phyloP scores from a whole-genome alignment of 2,329 filamentous ascomycete species.

The Xylaria multiplex region DNA sequence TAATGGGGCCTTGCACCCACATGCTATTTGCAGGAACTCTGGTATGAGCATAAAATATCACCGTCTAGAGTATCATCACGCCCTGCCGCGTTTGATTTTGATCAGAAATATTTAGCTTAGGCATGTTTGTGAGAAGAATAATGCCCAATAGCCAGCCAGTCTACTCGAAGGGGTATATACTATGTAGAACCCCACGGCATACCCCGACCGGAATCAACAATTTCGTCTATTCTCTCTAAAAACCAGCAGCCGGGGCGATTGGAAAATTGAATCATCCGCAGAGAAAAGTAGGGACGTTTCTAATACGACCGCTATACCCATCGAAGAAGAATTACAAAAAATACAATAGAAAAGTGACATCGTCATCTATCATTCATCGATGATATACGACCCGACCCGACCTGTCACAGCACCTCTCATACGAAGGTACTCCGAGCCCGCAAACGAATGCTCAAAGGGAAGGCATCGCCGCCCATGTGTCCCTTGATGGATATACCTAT shows the following conservation, averaged over 20 bases:
- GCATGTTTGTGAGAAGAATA: neutral
- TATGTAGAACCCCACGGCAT: neutral
- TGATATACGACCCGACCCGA: neutral
- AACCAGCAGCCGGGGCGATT: neutral
- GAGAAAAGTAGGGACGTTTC: neutral
- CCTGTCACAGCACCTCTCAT: constrained; percentile 1
- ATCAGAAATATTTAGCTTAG: neutral
- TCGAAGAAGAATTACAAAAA: neutral
- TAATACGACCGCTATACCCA: constrained; percentile 3
- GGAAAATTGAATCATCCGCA: neutral
- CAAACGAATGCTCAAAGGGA: constrained; percentile 30
- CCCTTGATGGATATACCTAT: constrained; percentile 32
- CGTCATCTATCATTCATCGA: neutral
- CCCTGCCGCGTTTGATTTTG: neutral
- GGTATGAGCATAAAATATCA: neutral
- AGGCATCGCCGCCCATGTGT: constrained; percentile 1
- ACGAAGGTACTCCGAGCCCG: neutral
- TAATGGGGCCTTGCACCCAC: neutral
- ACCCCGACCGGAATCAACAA: neutral
- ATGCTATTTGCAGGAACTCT: neutral
- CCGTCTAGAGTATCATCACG: neutral
- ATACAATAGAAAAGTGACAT: neutral
- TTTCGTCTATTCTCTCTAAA: neutral
- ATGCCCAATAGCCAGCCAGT: neutral
- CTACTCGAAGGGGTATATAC: neutral